Conservation (phyloP, 208 protist genomes). For the Acanthamoeba divionensis region DNA sequence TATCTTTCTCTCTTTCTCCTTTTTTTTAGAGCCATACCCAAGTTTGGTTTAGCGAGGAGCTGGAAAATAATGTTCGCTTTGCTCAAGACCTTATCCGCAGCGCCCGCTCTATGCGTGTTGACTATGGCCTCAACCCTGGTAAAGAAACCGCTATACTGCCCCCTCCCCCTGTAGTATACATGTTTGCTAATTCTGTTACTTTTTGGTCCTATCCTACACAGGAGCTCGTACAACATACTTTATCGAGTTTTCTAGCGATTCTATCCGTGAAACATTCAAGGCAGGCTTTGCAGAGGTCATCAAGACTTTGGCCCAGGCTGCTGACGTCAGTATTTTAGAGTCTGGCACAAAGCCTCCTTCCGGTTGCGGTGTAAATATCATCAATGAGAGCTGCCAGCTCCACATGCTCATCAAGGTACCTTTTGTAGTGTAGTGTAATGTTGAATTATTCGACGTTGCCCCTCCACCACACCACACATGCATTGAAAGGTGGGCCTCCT, state of each 20-base stretch:
- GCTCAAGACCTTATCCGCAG: slow-evolving; percentile 35
- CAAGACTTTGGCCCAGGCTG: neutral
- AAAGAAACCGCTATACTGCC: neutral
- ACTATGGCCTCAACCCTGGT: neutral
- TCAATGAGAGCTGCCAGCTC: slow-evolving; percentile 39
- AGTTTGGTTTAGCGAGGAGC: neutral
- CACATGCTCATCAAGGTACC: slow-evolving; percentile 55
- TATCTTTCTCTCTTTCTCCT: neutral
- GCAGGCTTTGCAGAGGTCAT: slow-evolving; percentile 12
- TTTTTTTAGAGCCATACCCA: neutral
- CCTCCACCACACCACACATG: too few species aligned
- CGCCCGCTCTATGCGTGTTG: neutral
- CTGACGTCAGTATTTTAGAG: slow-evolving; percentile 20
- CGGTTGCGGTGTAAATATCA: slow-evolving; percentile 52
- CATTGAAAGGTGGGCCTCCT: too few species aligned
- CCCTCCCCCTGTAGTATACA: neutral
- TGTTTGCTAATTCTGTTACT: too few species aligned
- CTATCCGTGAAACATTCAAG: neutral
- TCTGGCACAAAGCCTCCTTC: neutral
- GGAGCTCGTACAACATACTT: neutral
- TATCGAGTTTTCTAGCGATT: neutral
- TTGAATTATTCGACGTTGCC: neutral
- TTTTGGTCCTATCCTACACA: too few species aligned
- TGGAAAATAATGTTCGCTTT: slow-evolving; percentile 5
- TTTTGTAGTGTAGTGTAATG: neutral